Percentiles rank a stretch among this genome's conserved stretches.
Evolutionary conservation across 441 rosid genomes (phyloP).

Genomic region (Populus hybrid): DNA sequence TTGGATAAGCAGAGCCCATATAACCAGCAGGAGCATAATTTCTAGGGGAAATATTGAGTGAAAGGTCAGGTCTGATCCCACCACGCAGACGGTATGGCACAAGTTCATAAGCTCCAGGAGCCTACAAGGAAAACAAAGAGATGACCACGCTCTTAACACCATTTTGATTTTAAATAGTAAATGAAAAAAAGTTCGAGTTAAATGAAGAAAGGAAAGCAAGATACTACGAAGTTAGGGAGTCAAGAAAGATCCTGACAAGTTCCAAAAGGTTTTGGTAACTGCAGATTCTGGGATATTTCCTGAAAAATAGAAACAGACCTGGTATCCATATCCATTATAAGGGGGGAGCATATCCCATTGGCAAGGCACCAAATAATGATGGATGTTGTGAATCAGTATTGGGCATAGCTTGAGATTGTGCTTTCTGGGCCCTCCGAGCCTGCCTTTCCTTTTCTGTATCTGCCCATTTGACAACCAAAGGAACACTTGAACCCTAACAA

Average conservation of each 20-base stretch:
- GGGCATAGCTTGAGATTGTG: slow-evolving; percentile 66
- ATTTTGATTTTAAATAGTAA: slow-evolving; percentile 2
- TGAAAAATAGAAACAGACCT: slow-evolving; percentile 41
- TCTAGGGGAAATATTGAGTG: slow-evolving; percentile 62
- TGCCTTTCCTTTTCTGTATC: slow-evolving; percentile 99
- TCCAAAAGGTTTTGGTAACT: background rate
- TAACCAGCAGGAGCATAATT: slow-evolving; percentile 72
- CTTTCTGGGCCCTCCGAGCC: slow-evolving; percentile 88
- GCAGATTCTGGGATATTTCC: background rate
- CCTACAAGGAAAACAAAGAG: slow-evolving; percentile 41
- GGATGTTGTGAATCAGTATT: slow-evolving; percentile 75
- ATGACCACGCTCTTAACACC: slow-evolving; percentile 11
- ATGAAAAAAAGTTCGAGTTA: background rate
- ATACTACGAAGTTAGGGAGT: background rate
- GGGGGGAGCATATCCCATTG: slow-evolving; percentile 83
- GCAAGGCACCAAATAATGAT: slow-evolving; percentile 85
- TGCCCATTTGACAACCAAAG: slow-evolving; percentile 99
- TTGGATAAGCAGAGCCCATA: slow-evolving; percentile 72
- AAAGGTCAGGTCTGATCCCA: slow-evolving; percentile 64
- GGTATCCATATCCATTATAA: slow-evolving; percentile 92
- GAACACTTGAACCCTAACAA: slow-evolving; percentile 90
- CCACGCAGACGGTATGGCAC: slow-evolving; percentile 81
- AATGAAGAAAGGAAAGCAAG: background rate
- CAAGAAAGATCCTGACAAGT: background rate
- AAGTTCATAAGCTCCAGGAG: slow-evolving; percentile 85